phyloP scores from a whole-genome alignment of 2,329 filamentous ascomycete genomes.

The Penicillium griseofulvum region DNA sequence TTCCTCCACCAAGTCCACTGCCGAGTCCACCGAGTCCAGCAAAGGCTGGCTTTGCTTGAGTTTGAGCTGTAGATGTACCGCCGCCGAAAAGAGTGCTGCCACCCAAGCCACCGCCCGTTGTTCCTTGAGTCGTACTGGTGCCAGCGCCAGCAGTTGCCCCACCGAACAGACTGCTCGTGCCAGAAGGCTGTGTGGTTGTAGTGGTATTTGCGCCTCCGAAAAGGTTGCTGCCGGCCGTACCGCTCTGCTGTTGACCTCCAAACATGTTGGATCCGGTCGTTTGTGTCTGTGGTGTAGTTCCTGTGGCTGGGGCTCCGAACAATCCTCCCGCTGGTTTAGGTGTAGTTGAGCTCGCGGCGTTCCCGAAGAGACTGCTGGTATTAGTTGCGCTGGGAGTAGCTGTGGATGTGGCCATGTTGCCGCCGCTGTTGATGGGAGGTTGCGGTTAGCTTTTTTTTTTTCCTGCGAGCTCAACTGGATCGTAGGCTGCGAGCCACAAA shows the following conservation, averaged over 20 bases:
- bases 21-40: slow-evolving; percentile 2
- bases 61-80: slow-evolving; percentile 28
- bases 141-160: slow-evolving; percentile 15
- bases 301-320: slow-evolving; percentile 28
- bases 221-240: slow-evolving; percentile 26
- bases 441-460: slow-evolving; percentile 16
- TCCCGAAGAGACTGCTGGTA: slow-evolving; percentile 34
- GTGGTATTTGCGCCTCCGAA: slow-evolving; percentile 30
- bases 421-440: slow-evolving; percentile 15
- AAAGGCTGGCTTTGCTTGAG: slow-evolving; percentile 37
- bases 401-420: slow-evolving; percentile 28
- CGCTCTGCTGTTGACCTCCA: slow-evolving; percentile 31
- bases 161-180: slow-evolving; percentile 34
- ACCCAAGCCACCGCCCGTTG: slow-evolving; percentile 12
- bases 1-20: not conserved
- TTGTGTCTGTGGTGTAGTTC: slow-evolving; percentile 31
- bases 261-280: slow-evolving; percentile 35
- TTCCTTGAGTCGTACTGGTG: slow-evolving; percentile 9
- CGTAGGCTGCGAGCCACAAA: not conserved
- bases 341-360: slow-evolving; percentile 21
- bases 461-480: not conserved
- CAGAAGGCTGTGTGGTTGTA: slow-evolving; percentile 31
- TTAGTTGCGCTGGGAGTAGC: slow-evolving; percentile 27
- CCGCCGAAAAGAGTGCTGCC: slow-evolving; percentile 1
- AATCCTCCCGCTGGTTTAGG: slow-evolving; percentile 35